Conservation (phyloP, 208 protist species). For the Crithidia sp. region DNA sequence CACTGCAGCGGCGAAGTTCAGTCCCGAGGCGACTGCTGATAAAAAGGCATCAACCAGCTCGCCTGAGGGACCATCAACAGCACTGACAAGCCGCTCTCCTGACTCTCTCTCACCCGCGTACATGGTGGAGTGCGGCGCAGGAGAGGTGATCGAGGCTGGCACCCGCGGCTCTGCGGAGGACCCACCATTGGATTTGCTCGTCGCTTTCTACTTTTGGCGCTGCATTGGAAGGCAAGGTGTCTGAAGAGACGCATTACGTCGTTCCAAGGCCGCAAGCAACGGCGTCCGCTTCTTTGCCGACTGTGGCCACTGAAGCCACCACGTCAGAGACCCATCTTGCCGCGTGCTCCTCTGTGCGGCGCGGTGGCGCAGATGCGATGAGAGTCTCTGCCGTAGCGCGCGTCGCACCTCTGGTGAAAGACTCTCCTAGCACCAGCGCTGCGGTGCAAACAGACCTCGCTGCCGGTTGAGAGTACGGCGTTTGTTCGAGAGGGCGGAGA, state of each 20-base stretch:
- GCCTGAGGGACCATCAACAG: not conserved
- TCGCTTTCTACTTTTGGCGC: not conserved
- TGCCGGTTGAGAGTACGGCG: not conserved
- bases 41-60: not conserved
- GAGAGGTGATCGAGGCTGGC: not conserved
- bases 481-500: conserved; percentile 3
- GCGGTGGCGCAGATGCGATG: not conserved
- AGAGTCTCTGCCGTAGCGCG: not conserved
- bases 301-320: not conserved
- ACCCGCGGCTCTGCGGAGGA: not conserved
- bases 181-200: no score
- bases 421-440: not conserved
- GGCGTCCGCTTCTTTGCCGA: no score
- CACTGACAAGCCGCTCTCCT: conserved; percentile 25
- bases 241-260: conserved; percentile 1
- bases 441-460: not conserved
- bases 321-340: no score
- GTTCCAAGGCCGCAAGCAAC: not conserved
- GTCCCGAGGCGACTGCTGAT: no score
- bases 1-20: not conserved
- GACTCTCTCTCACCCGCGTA: conserved; percentile 18
- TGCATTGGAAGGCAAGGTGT: not conserved
- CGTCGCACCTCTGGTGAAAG: not conserved
- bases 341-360: not conserved
- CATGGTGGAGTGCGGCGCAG: not conserved